Evolutionary conservation across 257 asterid species (phyloP), one percentile per base, ranked within the genome.

Genomic region (Solanum appendiculatum): DNA sequence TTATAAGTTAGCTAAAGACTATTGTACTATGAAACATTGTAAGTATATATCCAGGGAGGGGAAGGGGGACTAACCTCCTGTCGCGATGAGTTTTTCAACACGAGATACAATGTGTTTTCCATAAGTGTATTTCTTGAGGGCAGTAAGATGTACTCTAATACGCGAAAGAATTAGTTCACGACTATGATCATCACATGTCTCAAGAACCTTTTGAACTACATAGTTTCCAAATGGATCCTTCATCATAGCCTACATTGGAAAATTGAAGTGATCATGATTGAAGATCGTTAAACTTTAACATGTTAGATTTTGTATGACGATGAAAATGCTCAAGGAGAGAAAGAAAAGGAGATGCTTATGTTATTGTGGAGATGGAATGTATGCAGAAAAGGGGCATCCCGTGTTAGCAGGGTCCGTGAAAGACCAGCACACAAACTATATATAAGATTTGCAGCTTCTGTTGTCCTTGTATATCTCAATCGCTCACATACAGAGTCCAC

Each of bases 191-290:
- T 96, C 98, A 68, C 98, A 96, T 1, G 98, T 96, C 92, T 95
- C 98, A 3, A 96, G 94, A n/a, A 96, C 96, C 89, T 94, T 96
- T 88, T 95, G 98, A 51, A 94, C 99, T 3, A 96, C 98, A 80
- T 94, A 96, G 93, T 96, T 96, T 27, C 97, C 98, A 37, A 95
- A 95, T 33, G 95, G 99, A 86, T 96, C 98, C 91, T 96, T 96
- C 99, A 96, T 96, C 99, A 95, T 96, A 70, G 93, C 98, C 99
- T 96, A 93, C 84, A 86, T 48, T 18, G 16, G 9, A 44, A n/a
- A 78, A 27, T 42, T 7, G 0, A 27, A 44, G 1, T 0, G 58
- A 77, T 40, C 60, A 77, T 42, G 37, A 23, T 11, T 74, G 13
- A 37, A 75, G 56, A 31, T 7, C 15, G 46, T 34, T 9, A 0